Base-by-base conservation (phyloP, 176 grass and related monocot species). In the Panicum miliaceum region DNA sequence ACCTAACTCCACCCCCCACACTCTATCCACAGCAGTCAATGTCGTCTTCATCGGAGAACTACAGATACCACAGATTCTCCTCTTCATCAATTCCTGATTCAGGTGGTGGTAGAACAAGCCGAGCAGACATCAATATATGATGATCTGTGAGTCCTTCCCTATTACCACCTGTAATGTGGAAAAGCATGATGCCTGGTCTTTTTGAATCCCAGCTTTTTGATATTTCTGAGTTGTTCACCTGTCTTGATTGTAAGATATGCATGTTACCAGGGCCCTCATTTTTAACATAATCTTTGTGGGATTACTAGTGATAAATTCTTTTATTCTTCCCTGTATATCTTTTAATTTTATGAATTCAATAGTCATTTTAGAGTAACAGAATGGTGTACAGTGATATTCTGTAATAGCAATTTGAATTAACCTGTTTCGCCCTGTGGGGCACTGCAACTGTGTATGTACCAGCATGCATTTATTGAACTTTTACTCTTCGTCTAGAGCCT, bases 1-100 rank as follows among this genome's bases (percentile, higher is more conserved):
- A 96, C 66, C 70, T 99, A 65, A 89, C 89, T 22, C 93, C 91
- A 53, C 92, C 96, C 1, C 91, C 91, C 4, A 92, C 93, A 36
- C 92, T 87, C 58, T 92, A 90, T 53, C 91, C 93, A 3, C 93
- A 96, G 59, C 96, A 99, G 75, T 91, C 96, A 74, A 90, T 96
- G 76, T 88, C 96, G 4, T 89, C 96, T 18, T 88, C 77, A 16
- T 79, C 84, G 65, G 89, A 92, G 82, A 99, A 84, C 60, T 95
- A 91, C 64, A 94, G 88, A 85, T 96, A 88, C 48, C 96, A 94
- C 64, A 92, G 96, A 84, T 86, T 94, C 82, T 92, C 90, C 18
- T 84, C 91, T 26, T 88, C 86, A 10, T 73, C 93, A 32, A 85
- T 91, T 66, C 73, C 91, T 47, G 93, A 99, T 59, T 86, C 87